Evolutionary conservation across 2,329 filamentous ascomycete species (phyloP).

Genomic region (Colletotrichum tropicale): DNA sequence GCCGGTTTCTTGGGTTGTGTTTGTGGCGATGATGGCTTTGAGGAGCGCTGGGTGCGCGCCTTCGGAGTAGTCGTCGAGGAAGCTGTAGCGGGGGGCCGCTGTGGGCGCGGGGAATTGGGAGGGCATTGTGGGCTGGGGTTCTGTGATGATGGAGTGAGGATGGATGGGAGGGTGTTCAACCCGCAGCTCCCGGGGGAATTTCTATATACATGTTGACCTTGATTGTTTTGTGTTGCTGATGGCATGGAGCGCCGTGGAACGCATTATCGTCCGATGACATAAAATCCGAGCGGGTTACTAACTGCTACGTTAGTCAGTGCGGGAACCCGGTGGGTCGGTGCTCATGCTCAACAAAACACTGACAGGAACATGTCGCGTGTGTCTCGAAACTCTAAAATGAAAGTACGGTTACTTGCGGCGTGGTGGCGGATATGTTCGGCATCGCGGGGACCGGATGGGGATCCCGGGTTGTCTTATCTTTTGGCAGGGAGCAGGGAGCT

Average conservation of each 20-base stretch:
- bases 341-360: slow-evolving; percentile 3
- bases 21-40: slow-evolving; percentile 48
- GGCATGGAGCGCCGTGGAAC: neutral
- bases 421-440: neutral
- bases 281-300: slow-evolving; percentile 10
- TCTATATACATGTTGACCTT: neutral
- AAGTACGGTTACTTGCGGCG: slow-evolving; percentile 1
- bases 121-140: neutral
- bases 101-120: neutral
- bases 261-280: neutral
- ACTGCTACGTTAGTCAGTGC: slow-evolving; percentile 18
- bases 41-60: slow-evolving; percentile 55
- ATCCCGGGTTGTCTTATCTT: neutral
- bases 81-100: slow-evolving; percentile 39
- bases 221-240: neutral
- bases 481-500: neutral
- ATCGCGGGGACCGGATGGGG: neutral
- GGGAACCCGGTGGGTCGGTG: slow-evolving; percentile 9
- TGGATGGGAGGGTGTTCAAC: too few relatives aligned
- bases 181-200: neutral
- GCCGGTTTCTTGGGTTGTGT: slow-evolving; percentile 47
- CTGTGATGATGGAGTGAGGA: too few relatives aligned
- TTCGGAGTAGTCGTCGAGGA: slow-evolving; percentile 57
- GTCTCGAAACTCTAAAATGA: neutral
- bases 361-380: neutral